These are phyloP conservation scores for Sphaerulina vaccinii DNA, from an alignment of 2,329 filamentous ascomycete genomes.

Conservation along the genomic window DNA sequence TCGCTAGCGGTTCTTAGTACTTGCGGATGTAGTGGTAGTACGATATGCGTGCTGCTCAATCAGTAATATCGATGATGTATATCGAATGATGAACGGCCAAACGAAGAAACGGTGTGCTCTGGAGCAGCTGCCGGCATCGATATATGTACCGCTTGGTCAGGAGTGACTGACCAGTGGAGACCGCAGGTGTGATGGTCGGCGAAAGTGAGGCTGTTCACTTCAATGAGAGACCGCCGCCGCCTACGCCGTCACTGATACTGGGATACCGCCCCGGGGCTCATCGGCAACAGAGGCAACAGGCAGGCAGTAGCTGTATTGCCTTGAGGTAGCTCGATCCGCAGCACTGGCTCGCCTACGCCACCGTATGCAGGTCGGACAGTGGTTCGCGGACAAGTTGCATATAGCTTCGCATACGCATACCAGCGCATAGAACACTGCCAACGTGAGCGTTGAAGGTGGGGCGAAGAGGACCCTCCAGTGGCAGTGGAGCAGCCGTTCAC, in stretches of 20 bases:
- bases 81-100: not conserved
- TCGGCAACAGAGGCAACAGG: not conserved
- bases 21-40: not conserved
- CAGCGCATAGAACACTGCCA: not conserved
- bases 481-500: conserved; percentile 9
- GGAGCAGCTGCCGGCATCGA: conserved; percentile 9
- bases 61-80: not conserved
- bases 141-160: not conserved
- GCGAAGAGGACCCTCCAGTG: not conserved
- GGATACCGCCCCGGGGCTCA: not conserved
- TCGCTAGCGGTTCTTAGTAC: not conserved
- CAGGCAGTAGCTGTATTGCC: conserved; percentile 1
- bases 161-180: not conserved
- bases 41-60: not conserved
- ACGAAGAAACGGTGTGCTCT: conserved; percentile 4
- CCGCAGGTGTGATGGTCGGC: conserved; percentile 7
- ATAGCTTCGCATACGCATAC: not conserved
- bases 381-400: not conserved
- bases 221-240: conserved; percentile 7
- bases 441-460: not conserved
- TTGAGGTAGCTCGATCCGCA: not conserved
- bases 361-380: conserved; percentile 5
- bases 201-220: conserved; percentile 15
- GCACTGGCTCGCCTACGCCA: not conserved
- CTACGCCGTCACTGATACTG: conserved; percentile 1